Base-by-base conservation (phyloP, 2,329 filamentous ascomycete species). In the Malbranchea cinnamomea region DNA sequence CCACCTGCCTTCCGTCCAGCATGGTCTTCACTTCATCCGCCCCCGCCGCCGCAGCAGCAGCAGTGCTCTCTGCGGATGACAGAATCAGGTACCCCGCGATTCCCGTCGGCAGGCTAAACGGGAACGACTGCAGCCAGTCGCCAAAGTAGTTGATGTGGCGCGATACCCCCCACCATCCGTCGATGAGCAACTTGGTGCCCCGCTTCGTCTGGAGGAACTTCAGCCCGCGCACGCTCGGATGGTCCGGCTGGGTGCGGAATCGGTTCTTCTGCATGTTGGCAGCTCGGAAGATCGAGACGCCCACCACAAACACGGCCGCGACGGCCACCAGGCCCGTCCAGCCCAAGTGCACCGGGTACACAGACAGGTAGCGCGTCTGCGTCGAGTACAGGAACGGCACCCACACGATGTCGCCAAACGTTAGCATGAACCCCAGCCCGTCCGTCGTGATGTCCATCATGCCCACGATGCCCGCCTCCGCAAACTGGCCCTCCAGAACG, bases 381-480 rank as follows among this genome's bases (percentile, higher is more conserved):
- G 82, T 63, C 11, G 74, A 79, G 64, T 93, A 95, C 35, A 82
- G 66, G 52, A 92, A 92, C 0, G 87, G 87, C 2, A 94, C 70
- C 87, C 87, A 95, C 37, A 79, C 80, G 4, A 94, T 65, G 46
- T 95, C 87, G 33, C 84, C 87, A 50, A 94, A 94, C 2, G 81
- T 66, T 19, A 95, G 67, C 87, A 95, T 95, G 61, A 83, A 83
- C 31, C 87, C 87, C 43, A 95, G 93, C 4, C 87, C 87, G 45
- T 95, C 87, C 23, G 75, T 81, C 30, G 78, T 92, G 41, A 94
- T 78, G 49, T 95, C 87, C 59, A 95, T 94, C 18, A 84, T 94
- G 2, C 85, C 94, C 40, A 94, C 61, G 38, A 94, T 78, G 2
- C 83, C 78, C 0, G 80, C 68, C 53, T 95, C 87, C 68, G 87